Evolutionary conservation across 2,329 filamentous ascomycete species (phyloP).

Genomic region (Cercospora sesami): DNA sequence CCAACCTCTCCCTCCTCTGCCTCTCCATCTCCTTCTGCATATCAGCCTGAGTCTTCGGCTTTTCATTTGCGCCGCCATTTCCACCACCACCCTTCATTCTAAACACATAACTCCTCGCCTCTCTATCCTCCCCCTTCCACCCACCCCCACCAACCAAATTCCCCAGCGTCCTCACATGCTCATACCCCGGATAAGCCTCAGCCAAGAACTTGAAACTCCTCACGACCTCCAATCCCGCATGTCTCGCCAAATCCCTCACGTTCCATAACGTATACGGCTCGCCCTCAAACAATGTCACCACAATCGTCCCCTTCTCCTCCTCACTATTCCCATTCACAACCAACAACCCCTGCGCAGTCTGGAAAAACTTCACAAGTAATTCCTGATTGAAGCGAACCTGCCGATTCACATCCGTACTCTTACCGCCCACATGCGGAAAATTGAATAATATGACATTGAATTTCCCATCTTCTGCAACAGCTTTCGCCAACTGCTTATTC

Average conservation of each 20-base stretch:
- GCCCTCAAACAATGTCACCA: slow-evolving; percentile 88
- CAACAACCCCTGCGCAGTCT: slow-evolving; percentile 54
- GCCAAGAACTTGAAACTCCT: slow-evolving; percentile 70
- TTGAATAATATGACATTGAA: slow-evolving; percentile 90
- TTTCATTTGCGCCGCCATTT: neutral
- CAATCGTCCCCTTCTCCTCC: slow-evolving; percentile 53
- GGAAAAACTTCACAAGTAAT: slow-evolving; percentile 69
- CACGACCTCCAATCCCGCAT: slow-evolving; percentile 69
- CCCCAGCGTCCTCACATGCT: slow-evolving; percentile 71
- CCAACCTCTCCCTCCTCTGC: slow-evolving; percentile 13
- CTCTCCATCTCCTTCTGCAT: slow-evolving; percentile 13
- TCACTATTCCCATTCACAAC: slow-evolving; percentile 42
- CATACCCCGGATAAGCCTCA: slow-evolving; percentile 69
- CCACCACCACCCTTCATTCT: slow-evolving; percentile 37
- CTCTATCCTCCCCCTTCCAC: slow-evolving; percentile 53
- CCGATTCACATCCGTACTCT: slow-evolving; percentile 88
- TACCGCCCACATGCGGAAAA: slow-evolving; percentile 93
- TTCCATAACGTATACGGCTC: slow-evolving; percentile 97
- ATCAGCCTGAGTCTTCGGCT: slow-evolving; percentile 6
- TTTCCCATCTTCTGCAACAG: slow-evolving; percentile 33
- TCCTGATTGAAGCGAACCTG: slow-evolving; percentile 92
- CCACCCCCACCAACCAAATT: slow-evolving; percentile 49
- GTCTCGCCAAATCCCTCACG: slow-evolving; percentile 78
- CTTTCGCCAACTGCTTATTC: slow-evolving; percentile 47
- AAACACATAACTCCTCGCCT: slow-evolving; percentile 51